Percentiles rank a stretch among this genome's conserved stretches.
phyloP scores from a whole-genome alignment of 2,329 filamentous ascomycete genomes.

The Diaporthe batatas region DNA sequence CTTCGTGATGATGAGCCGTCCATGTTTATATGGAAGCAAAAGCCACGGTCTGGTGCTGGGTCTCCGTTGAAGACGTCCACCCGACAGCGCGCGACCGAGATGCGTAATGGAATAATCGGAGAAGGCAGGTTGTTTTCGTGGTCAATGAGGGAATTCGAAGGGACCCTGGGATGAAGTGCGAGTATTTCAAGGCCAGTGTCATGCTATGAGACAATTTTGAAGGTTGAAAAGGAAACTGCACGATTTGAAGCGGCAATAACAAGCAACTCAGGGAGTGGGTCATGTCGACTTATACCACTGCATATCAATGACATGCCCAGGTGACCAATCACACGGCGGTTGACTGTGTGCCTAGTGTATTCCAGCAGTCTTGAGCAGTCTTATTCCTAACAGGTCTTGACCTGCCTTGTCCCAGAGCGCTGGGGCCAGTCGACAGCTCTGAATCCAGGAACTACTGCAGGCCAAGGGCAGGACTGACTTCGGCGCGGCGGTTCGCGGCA shows the following conservation, averaged over 20 bases:
- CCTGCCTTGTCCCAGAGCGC: background rate
- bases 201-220: background rate
- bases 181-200: background rate
- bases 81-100: background rate
- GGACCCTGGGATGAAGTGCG: background rate
- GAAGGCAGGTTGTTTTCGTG: background rate
- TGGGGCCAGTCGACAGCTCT: conserved; percentile 19
- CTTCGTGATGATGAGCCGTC: conserved; percentile 16
- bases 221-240: background rate
- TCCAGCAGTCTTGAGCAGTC: conserved; percentile 10
- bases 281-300: conserved; percentile 14
- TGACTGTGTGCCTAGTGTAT: background rate
- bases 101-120: background rate
- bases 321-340: background rate
- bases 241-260: background rate
- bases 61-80: background rate
- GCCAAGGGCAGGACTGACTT: conserved; percentile 17
- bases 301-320: conserved; percentile 17
- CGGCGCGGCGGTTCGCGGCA: conserved; percentile 5
- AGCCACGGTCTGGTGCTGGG: background rate
- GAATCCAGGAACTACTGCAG: conserved; percentile 9
- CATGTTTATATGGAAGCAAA: background rate
- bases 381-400: background rate
- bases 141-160: background rate
- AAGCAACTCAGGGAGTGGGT: background rate